Percentiles rank a stretch among this genome's conserved stretches.
phyloP scores from a whole-genome alignment of 2,329 filamentous ascomycete genomes.

The Rutstroemia sp. region DNA sequence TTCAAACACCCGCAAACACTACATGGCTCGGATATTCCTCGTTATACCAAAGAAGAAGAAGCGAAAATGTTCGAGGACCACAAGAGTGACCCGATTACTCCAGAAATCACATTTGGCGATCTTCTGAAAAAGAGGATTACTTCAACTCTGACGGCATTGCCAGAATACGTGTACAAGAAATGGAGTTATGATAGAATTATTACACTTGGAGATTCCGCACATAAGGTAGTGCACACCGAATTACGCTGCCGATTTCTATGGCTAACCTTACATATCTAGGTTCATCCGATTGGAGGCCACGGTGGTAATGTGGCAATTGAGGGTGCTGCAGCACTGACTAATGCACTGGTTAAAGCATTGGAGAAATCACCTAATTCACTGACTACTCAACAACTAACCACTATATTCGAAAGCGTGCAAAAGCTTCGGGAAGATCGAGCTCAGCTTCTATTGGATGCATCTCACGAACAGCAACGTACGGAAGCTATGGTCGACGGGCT shows the following conservation, averaged over 20 bases:
- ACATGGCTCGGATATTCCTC: slow-evolving; percentile 14
- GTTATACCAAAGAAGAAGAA: slow-evolving; percentile 15
- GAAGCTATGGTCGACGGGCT: not conserved
- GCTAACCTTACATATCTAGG: not conserved
- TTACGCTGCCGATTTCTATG: no score
- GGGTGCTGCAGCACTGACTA: not conserved
- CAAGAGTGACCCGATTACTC: slow-evolving; percentile 8
- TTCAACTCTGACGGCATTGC: slow-evolving; percentile 10
- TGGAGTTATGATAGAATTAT: slow-evolving; percentile 35
- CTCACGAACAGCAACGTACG: not conserved
- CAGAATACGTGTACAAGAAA: slow-evolving; percentile 27
- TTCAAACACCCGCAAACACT: slow-evolving; percentile 12
- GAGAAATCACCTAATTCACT: not conserved
- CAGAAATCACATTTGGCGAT: slow-evolving; percentile 12
- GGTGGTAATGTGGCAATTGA: not conserved
- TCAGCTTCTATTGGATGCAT: not conserved
- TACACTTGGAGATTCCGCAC: slow-evolving; percentile 9
- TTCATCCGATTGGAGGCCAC: not conserved
- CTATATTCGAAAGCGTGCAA: not conserved
- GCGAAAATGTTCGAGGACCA: slow-evolving; percentile 5
- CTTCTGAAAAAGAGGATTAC: slow-evolving; percentile 10
- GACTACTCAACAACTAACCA: not conserved
- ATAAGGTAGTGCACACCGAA: slow-evolving; percentile 5
- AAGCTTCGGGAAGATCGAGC: not conserved
- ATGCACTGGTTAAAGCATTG: not conserved